Percentiles rank a stretch among this genome's conserved stretches.
Evolutionary conservation across 257 asterid species (phyloP).

Genomic region (Primulina tabacum): DNA sequence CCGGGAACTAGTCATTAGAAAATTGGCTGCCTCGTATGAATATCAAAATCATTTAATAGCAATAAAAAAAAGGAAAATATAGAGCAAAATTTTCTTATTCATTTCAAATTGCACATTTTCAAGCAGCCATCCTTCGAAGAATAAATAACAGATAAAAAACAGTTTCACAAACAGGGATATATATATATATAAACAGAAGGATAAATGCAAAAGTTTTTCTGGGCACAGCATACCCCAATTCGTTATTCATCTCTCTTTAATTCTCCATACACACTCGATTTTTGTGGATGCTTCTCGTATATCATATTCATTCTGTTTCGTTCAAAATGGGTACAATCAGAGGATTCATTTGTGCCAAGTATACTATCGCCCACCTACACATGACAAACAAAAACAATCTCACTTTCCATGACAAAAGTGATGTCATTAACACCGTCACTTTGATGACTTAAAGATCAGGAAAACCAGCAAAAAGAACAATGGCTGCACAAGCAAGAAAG

Average conservation of each 20-base stretch:
- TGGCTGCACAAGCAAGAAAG: background rate
- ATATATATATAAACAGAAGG: conserved; percentile 21
- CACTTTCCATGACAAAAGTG: conserved; percentile 11
- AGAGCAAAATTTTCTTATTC: conserved; percentile 2
- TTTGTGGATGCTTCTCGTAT: conserved; percentile 18
- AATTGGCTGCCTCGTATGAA: too few species aligned
- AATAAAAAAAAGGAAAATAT: too few species aligned
- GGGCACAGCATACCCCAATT: conserved; percentile 22
- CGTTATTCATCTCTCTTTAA: conserved; percentile 25
- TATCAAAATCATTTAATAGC: too few species aligned
- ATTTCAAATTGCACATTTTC: conserved; percentile 26
- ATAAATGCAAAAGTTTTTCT: conserved; percentile 22
- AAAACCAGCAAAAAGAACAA: conserved; percentile 1
- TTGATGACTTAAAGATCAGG: background rate
- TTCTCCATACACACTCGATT: conserved; percentile 22
- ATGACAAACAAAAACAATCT: conserved; percentile 18
- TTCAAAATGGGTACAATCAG: conserved; percentile 79
- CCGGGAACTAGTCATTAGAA: too few species aligned
- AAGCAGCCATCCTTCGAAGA: conserved; percentile 28
- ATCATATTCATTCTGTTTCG: conserved; percentile 50
- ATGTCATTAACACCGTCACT: background rate
- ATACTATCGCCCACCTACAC: conserved; percentile 89
- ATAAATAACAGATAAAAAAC: conserved; percentile 19
- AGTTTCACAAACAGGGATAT: conserved; percentile 28
- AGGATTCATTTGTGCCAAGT: conserved; percentile 88